These are phyloP conservation scores for Tolypocladium paradoxum DNA, from an alignment of 2,329 filamentous ascomycete genomes.

Conservation along the genomic window DNA sequence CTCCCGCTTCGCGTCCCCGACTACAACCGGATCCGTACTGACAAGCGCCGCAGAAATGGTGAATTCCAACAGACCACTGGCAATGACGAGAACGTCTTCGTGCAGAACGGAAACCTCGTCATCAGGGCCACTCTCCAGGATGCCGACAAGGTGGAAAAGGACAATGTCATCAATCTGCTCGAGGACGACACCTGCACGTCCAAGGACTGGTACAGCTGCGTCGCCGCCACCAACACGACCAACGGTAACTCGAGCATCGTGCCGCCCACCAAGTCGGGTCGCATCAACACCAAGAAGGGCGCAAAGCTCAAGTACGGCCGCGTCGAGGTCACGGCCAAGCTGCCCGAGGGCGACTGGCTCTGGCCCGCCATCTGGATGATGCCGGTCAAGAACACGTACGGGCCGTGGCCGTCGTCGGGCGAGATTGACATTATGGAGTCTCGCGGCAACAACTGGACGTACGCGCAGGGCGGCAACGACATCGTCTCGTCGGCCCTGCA, in stretches of 20 bases:
- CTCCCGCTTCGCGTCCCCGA: not conserved
- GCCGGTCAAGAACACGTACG: slow-evolving; percentile 61
- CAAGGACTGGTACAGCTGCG: slow-evolving; percentile 42
- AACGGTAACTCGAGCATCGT: slow-evolving; percentile 60
- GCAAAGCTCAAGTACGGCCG: slow-evolving; percentile 69
- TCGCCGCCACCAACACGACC: slow-evolving; percentile 63
- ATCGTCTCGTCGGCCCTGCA: slow-evolving; percentile 70
- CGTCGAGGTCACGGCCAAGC: slow-evolving; percentile 66
- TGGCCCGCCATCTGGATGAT: slow-evolving; percentile 94
- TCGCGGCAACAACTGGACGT: slow-evolving; percentile 72
- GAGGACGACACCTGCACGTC: slow-evolving; percentile 59
- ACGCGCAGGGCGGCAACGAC: slow-evolving; percentile 68
- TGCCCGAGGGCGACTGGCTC: slow-evolving; percentile 73
- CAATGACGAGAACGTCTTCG: slow-evolving; percentile 61
- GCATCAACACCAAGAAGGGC: slow-evolving; percentile 63
- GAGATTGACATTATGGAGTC: slow-evolving; percentile 78
- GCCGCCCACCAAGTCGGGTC: slow-evolving; percentile 66
- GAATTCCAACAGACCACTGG: slow-evolving; percentile 70
- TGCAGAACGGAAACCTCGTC: slow-evolving; percentile 56
- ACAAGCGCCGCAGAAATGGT: slow-evolving; percentile 49
- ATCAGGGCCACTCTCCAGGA: slow-evolving; percentile 75
- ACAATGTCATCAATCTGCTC: slow-evolving; percentile 59
- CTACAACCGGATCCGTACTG: not conserved
- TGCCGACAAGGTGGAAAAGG: slow-evolving; percentile 48
- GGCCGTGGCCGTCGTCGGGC: slow-evolving; percentile 66